Conservation (phyloP, 352 stramenopile species). For the Bremia lactucae region DNA sequence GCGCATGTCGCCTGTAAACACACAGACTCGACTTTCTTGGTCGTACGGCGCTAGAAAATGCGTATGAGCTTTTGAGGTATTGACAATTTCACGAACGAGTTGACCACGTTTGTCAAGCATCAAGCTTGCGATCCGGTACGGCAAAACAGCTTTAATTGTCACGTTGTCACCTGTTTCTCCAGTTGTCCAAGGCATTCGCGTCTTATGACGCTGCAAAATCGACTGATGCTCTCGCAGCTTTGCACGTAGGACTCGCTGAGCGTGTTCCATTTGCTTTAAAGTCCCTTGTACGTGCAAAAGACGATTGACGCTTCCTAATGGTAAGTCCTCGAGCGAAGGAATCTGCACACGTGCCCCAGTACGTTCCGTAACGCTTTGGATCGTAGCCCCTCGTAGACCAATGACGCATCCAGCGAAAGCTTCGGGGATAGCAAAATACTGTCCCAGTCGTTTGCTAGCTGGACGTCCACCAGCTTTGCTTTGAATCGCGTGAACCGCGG, state of each 20-base stretch:
- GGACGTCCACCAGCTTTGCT: conserved; percentile 29
- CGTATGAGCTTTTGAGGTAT: conserved; percentile 37
- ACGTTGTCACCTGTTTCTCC: conserved; percentile 37
- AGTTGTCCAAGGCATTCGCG: conserved; percentile 7
- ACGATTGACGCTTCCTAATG: conserved; percentile 49
- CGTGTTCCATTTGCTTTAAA: conserved; percentile 32
- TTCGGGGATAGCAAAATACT: conserved; percentile 62
- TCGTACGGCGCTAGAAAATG: conserved; percentile 31
- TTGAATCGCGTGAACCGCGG: conserved; percentile 29
- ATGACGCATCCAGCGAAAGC: conserved; percentile 39
- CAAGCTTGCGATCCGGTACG: conserved; percentile 29
- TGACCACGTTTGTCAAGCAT: conserved; percentile 38
- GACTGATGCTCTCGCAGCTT: conserved; percentile 33
- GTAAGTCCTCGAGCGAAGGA: conserved; percentile 33
- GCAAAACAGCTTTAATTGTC: conserved; percentile 39
- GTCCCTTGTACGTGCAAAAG: conserved; percentile 55
- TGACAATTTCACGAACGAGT: conserved; percentile 44
- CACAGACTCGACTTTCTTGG: conserved; percentile 35
- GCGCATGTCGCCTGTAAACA: conserved; percentile 41
- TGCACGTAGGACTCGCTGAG: conserved; percentile 18
- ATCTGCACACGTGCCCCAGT: conserved; percentile 52
- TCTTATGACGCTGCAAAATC: conserved; percentile 5
- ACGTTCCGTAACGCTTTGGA: conserved; percentile 32
- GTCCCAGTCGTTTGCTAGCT: conserved; percentile 24
- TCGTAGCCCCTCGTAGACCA: conserved; percentile 25